phyloP scores from a whole-genome alignment of 1,284 basidiomycete species.

The Irpex sp. region DNA sequence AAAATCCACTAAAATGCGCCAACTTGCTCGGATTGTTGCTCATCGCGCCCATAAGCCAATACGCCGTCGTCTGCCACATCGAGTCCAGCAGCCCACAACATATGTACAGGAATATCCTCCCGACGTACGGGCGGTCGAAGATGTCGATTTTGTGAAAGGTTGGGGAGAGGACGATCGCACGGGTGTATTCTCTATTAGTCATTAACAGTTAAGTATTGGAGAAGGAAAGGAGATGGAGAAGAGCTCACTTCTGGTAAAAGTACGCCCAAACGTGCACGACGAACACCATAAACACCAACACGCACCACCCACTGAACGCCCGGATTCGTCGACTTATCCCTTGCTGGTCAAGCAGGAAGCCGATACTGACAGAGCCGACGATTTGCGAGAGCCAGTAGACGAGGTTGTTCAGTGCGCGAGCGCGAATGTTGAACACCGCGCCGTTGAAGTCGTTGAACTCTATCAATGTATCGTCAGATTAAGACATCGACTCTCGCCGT shows the following conservation, averaged over 20 bases:
- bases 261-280: conserved; percentile 66
- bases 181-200: conserved; percentile 51
- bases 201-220: too few relatives aligned
- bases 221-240: not conserved
- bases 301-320: conserved; percentile 59
- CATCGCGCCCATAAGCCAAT: conserved; percentile 53
- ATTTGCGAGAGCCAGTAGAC: conserved; percentile 71
- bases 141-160: conserved; percentile 48
- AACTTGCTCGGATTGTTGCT: conserved; percentile 44
- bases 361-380: conserved; percentile 59
- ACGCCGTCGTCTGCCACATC: conserved; percentile 60
- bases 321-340: conserved; percentile 53
- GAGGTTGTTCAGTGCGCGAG: conserved; percentile 62
- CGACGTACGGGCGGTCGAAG: conserved; percentile 46
- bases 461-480: conserved; percentile 18
- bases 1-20: conserved; percentile 45
- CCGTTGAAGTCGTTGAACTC: conserved; percentile 69
- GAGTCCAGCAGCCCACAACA: conserved; percentile 49
- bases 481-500: not conserved
- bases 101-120: conserved; percentile 56
- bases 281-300: conserved; percentile 60
- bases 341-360: conserved; percentile 56
- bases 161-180: conserved; percentile 38
- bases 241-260: conserved; percentile 60
- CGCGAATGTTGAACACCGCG: conserved; percentile 64